phyloP scores from a whole-genome alignment of 1,139 yeast genomes.

The Trichomonascaceae sp. region DNA sequence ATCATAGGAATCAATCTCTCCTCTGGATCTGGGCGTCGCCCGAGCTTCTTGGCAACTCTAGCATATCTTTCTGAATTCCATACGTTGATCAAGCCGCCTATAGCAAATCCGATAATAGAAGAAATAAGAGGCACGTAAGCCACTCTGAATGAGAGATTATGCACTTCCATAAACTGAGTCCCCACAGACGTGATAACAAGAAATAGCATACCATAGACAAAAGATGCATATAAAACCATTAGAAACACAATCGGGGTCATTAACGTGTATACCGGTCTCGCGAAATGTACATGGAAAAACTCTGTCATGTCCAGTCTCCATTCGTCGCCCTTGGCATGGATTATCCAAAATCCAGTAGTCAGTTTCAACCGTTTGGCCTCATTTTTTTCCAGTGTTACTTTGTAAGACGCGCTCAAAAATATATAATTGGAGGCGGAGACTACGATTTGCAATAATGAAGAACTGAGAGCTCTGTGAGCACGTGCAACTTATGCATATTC shows the following conservation, averaged over 20 bases:
- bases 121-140: conserved; percentile 53
- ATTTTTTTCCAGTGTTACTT: conserved; percentile 53
- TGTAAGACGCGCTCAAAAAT: conserved; percentile 64
- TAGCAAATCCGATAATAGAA: conserved; percentile 48
- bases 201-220: too few species aligned
- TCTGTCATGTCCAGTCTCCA: too few species aligned
- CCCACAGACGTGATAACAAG: too few species aligned
- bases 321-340: conserved; percentile 40
- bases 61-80: conserved; percentile 31
- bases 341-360: conserved; percentile 50
- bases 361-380: conserved; percentile 53
- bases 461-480: too few species aligned
- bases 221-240: too few species aligned
- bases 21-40: conserved; percentile 39
- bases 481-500: too few species aligned
- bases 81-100: conserved; percentile 45
- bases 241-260: too few species aligned
- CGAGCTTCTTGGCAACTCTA: conserved; percentile 31
- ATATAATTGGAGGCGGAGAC: conserved; percentile 43
- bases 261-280: too few species aligned
- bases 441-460: conserved; percentile 57
- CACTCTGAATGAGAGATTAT: conserved; percentile 32
- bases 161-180: conserved; percentile 42
- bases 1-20: too few species aligned
- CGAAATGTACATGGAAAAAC: too few species aligned